These are phyloP conservation scores for Saccharomycopsis hybrid DNA, from an alignment of 1,139 yeast species.

Conservation along the genomic window DNA sequence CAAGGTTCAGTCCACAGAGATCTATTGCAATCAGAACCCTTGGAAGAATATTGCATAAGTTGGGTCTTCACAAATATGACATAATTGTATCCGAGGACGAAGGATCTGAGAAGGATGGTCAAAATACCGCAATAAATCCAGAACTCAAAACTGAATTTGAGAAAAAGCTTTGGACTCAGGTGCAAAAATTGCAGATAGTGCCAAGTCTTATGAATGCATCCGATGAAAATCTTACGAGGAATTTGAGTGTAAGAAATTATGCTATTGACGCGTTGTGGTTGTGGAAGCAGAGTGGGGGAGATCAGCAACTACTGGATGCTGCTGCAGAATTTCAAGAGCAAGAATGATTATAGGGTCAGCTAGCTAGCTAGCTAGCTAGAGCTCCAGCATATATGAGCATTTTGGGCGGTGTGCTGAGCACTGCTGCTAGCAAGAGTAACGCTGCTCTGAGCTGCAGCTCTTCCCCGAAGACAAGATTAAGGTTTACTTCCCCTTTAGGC, in stretches of 20 bases:
- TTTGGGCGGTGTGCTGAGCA: neutral
- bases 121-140: slow-evolving; percentile 32
- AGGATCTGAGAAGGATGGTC: slow-evolving; percentile 36
- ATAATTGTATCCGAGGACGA: slow-evolving; percentile 41
- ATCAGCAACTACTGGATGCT: neutral
- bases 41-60: slow-evolving; percentile 79
- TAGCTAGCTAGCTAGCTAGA: no score
- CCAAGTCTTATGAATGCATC: slow-evolving; percentile 71
- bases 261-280: slow-evolving; percentile 94
- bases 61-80: slow-evolving; percentile 57
- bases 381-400: neutral
- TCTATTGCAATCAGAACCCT: slow-evolving; percentile 79
- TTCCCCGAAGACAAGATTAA: no score
- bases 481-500: no score
- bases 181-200: slow-evolving; percentile 59
- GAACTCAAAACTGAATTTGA: slow-evolving; percentile 47
- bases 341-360: neutral
- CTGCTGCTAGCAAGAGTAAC: no score
- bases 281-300: slow-evolving; percentile 56
- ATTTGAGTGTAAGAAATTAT: slow-evolving; percentile 72
- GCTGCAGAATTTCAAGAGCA: neutral
- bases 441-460: no score
- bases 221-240: slow-evolving; percentile 57
- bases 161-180: slow-evolving; percentile 66
- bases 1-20: slow-evolving; percentile 79